phyloP scores from a whole-genome alignment of 495 filamentous ascomycete genomes.

The Penicillium crystallinum region DNA sequence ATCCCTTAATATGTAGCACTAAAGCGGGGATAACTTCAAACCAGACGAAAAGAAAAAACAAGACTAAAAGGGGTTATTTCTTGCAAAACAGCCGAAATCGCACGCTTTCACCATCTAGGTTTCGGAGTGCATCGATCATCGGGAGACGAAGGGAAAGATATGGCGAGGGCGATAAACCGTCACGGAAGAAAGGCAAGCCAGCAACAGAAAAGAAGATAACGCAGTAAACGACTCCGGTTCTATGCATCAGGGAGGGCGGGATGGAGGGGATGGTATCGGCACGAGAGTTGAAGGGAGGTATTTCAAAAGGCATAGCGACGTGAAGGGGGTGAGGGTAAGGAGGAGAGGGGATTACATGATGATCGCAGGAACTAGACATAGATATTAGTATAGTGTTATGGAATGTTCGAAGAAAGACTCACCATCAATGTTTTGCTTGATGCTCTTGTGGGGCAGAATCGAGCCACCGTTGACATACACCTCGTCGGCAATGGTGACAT shows the following conservation, averaged over 20 bases:
- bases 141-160: slow-evolving; percentile 16
- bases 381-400: slow-evolving; percentile 7
- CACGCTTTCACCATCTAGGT: slow-evolving; percentile 24
- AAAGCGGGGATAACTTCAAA: slow-evolving; percentile 8
- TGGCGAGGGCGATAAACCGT: slow-evolving; percentile 10
- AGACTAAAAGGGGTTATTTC: slow-evolving; percentile 21
- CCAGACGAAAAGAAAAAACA: slow-evolving; percentile 8
- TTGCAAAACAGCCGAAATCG: slow-evolving; percentile 17
- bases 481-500: slow-evolving; percentile 98
- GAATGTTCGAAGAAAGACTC: slow-evolving; percentile 22
- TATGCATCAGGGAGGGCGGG: slow-evolving; percentile 34
- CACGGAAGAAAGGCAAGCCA: slow-evolving; percentile 15
- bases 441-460: slow-evolving; percentile 95
- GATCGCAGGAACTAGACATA: slow-evolving; percentile 62
- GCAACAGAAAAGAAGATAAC: slow-evolving; percentile 27
- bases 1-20: slow-evolving; percentile 5
- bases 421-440: slow-evolving; percentile 97
- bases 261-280: slow-evolving; percentile 26
- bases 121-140: slow-evolving; percentile 16
- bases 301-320: slow-evolving; percentile 27
- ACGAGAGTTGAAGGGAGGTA: slow-evolving; percentile 13
- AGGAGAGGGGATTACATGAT: slow-evolving; percentile 62
- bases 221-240: slow-evolving; percentile 40
- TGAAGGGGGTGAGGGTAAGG: slow-evolving; percentile 15
- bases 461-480: slow-evolving; percentile 98